Evolutionary conservation across 2,329 filamentous ascomycete genomes (phyloP).

Genomic region (Cercospora janseana): DNA sequence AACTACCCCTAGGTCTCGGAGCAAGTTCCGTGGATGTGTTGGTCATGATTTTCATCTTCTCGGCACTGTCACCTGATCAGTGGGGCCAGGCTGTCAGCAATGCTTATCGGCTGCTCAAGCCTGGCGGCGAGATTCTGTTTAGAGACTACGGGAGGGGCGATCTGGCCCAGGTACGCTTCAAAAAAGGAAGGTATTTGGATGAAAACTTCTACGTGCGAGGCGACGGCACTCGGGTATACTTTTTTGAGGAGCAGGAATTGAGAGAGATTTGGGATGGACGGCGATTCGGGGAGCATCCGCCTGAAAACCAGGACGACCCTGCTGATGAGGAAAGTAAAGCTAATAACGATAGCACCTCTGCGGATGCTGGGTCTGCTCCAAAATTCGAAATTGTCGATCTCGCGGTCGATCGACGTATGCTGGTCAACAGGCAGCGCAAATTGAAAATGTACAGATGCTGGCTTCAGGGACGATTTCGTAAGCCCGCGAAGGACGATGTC

Average conservation of each 20-base stretch:
- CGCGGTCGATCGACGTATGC: slow-evolving; percentile 79
- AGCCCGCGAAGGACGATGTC: slow-evolving; percentile 41
- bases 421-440: slow-evolving; percentile 86
- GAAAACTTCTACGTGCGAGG: slow-evolving; percentile 98
- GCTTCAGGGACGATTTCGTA: slow-evolving; percentile 81
- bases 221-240: slow-evolving; percentile 94
- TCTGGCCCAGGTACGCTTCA: slow-evolving; percentile 93
- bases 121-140: slow-evolving; percentile 90
- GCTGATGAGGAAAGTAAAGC: slow-evolving; percentile 20
- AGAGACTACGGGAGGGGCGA: slow-evolving; percentile 95
- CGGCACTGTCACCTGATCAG: slow-evolving; percentile 78
- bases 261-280: slow-evolving; percentile 69
- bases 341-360: slow-evolving; percentile 23
- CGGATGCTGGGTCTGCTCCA: slow-evolving; percentile 25
- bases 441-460: slow-evolving; percentile 99
- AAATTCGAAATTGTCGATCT: slow-evolving; percentile 70
- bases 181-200: slow-evolving; percentile 87
- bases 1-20: slow-evolving; percentile 70
- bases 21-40: slow-evolving; percentile 87
- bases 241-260: slow-evolving; percentile 87
- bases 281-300: neutral
- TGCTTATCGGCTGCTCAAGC: slow-evolving; percentile 78
- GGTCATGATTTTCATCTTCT: slow-evolving; percentile 96
- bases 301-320: slow-evolving; percentile 11
- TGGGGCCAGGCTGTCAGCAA: slow-evolving; percentile 83